Evolutionary conservation across 1,284 basidiomycete species (phyloP).

Genomic region (Mycena sp.): DNA sequence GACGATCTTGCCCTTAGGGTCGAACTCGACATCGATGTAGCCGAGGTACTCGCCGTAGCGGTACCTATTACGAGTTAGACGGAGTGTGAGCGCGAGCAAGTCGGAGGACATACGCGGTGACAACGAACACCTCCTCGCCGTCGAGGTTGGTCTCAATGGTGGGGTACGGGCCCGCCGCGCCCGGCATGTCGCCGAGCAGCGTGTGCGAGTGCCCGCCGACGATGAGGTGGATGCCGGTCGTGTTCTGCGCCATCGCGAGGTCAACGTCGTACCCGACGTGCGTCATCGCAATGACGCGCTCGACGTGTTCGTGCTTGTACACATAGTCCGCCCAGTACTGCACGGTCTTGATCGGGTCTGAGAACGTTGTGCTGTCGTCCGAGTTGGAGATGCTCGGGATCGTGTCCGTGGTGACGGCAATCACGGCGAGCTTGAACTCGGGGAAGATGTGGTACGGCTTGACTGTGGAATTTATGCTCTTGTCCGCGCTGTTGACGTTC

Average conservation of each 20-base stretch:
- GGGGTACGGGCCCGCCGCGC: constrained; percentile 50
- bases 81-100: neutral
- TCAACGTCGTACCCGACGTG: constrained; percentile 56
- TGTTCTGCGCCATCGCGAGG: constrained; percentile 48
- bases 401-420: constrained; percentile 50
- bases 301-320: constrained; percentile 42
- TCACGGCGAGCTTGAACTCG: constrained; percentile 48
- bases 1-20: constrained; percentile 45
- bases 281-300: constrained; percentile 51
- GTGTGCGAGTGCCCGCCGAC: constrained; percentile 56
- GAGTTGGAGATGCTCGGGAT: constrained; percentile 45
- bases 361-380: constrained; percentile 46
- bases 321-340: constrained; percentile 48
- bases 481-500: constrained; percentile 49
- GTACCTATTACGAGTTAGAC: constrained; percentile 27
- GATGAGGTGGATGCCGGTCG: constrained; percentile 48
- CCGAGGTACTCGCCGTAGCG: constrained; percentile 55
- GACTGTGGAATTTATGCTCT: constrained; percentile 42
- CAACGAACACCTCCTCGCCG: constrained; percentile 54
- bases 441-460: constrained; percentile 49
- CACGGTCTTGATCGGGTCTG: constrained; percentile 45
- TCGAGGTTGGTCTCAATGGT: constrained; percentile 51
- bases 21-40: constrained; percentile 51
- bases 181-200: constrained; percentile 49
- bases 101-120: constrained; percentile 44